Conservation (phyloP, 1,284 basidiomycete species). For the Schizopora paradoxa region DNA sequence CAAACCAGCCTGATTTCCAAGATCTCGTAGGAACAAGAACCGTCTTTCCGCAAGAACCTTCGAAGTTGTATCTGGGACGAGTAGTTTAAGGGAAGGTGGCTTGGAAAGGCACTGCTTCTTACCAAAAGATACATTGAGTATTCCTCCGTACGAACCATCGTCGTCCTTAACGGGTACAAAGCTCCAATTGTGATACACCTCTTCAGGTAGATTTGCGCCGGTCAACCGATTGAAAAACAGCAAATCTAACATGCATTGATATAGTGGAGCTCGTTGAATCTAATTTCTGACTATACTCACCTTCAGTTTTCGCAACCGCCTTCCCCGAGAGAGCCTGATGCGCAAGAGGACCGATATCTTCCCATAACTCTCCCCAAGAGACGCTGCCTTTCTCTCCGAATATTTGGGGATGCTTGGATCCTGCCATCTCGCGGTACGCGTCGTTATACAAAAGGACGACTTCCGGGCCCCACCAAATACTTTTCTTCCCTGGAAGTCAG, state of each 20-base stretch:
- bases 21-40: conserved; percentile 10
- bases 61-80: conserved; percentile 9
- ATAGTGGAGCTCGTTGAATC: not conserved
- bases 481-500: conserved; percentile 7
- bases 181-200: conserved; percentile 20
- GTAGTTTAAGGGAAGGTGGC: not conserved
- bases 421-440: conserved; percentile 17
- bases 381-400: conserved; percentile 18
- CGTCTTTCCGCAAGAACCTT: conserved; percentile 15
- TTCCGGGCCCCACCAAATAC: conserved; percentile 19
- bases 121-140: conserved; percentile 16
- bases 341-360: conserved; percentile 14
- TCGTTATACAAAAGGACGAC: conserved; percentile 20
- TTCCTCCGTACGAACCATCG: conserved; percentile 6
- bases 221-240: conserved; percentile 21
- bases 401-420: conserved; percentile 17
- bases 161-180: conserved; percentile 18
- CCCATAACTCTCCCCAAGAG: conserved; percentile 20
- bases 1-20: conserved; percentile 12
- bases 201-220: conserved; percentile 18
- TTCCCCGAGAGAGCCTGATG: conserved; percentile 13
- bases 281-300: conserved; percentile 2
- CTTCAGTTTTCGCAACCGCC: conserved; percentile 16
- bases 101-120: not conserved
- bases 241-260: conserved; percentile 14